Evolutionary conservation across 179 eudicot genomes (phyloP).

Genomic region (Beta corolliflora): DNA sequence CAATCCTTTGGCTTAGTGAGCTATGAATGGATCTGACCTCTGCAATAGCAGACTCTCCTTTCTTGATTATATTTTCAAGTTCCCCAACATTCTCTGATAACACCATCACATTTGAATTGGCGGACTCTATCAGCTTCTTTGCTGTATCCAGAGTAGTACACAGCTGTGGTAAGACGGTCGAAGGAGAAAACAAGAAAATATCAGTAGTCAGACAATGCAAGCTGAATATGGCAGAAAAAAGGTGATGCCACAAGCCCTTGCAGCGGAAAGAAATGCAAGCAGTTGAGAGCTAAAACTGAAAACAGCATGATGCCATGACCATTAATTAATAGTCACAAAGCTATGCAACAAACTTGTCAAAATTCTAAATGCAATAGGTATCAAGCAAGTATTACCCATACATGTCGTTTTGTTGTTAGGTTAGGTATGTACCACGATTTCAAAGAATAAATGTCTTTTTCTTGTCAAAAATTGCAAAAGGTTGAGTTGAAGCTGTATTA

Average conservation of each 20-base stretch:
- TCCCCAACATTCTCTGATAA: conserved; percentile 64
- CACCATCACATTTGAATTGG: conserved; percentile 42
- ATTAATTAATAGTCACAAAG: too few species aligned
- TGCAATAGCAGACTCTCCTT: conserved; percentile 59
- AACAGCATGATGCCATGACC: too few species aligned
- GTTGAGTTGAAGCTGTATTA: neutral
- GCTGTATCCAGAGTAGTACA: conserved; percentile 70
- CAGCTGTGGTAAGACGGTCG: conserved; percentile 33
- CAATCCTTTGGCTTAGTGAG: conserved; percentile 34
- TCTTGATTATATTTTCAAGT: conserved; percentile 56
- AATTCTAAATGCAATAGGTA: neutral
- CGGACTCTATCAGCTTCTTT: conserved; percentile 56
- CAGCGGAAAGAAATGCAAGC: conserved; percentile 1
- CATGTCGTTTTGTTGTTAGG: neutral
- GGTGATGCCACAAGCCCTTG: neutral
- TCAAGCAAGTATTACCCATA: neutral
- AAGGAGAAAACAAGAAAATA: neutral
- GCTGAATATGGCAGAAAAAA: neutral
- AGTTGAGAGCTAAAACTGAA: neutral
- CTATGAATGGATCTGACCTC: conserved; percentile 59
- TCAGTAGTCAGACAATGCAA: neutral
- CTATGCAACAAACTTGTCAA: too few species aligned
- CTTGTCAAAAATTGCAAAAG: neutral
- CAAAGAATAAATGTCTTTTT: neutral
- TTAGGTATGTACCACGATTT: neutral